Conservation (phyloP, 2,329 filamentous ascomycete genomes). For the Aureobasidium sp. region DNA sequence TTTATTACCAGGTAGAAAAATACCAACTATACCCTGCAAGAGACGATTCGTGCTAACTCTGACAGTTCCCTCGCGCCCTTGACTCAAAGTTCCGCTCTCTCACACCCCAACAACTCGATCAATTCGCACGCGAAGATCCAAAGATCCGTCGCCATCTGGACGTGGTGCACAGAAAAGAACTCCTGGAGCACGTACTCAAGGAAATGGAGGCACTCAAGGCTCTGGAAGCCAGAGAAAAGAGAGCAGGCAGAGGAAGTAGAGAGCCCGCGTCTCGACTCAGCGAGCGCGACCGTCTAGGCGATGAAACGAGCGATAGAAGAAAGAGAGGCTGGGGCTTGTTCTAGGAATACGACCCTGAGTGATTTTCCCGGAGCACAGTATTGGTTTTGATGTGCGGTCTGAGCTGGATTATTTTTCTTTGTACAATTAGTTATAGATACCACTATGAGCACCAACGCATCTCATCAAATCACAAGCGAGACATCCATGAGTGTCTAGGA, state of each 20-base stretch:
- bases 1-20: conserved; percentile 70
- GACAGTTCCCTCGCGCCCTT: conserved; percentile 76
- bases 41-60: background rate
- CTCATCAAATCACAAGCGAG: background rate
- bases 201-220: conserved; percentile 92
- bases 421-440: conserved; percentile 12
- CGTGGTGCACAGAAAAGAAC: conserved; percentile 83
- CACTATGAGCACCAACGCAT: conserved; percentile 7
- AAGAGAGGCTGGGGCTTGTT: conserved; percentile 31
- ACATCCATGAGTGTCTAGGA: too few species aligned
- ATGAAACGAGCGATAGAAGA: conserved; percentile 21
- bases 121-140: conserved; percentile 86
- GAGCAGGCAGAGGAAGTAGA: conserved; percentile 36
- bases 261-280: background rate
- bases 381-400: background rate
- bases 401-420: background rate
- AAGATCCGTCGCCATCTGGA: conserved; percentile 86
- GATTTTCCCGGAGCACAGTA: background rate
- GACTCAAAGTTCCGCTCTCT: conserved; percentile 73
- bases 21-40: rapidly evolving
- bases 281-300: background rate
- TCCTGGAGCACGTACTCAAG: conserved; percentile 84
- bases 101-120: conserved; percentile 68
- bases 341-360: conserved; percentile 18
- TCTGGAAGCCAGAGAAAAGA: conserved; percentile 68